Base-by-base conservation (phyloP, 164 flowering plant genomes). In the Stephania japonica region DNA sequence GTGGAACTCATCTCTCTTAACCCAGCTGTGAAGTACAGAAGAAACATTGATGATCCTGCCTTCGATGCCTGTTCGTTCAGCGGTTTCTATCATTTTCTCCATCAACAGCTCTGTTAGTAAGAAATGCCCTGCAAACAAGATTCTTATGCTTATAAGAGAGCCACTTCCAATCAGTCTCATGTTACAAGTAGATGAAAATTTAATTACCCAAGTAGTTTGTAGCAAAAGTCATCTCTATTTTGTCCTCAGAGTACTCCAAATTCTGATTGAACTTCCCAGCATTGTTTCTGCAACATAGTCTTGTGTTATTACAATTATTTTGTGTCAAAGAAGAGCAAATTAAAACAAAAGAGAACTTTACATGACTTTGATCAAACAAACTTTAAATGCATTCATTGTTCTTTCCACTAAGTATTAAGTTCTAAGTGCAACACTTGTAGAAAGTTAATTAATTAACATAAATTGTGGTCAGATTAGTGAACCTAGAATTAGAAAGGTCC, bases 171-270 rank as follows among this genome's bases (percentile, higher is more conserved):
- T 61, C 64, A 61, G 21, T 61, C 38, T 32, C 38, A 32, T 32
- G 38, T 32, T 4, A 32, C 1, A 32, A 32, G 4, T 32, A 32
- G 38, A 32, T 32, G 38, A 32, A 32, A 32, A 32, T 2, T 32
- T 0, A 56, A 19, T 26, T 90, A 95, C 98, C 99, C 72, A 95
- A 81, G 83, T 93, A 93, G 82, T 95, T 95, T 83, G 98, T 93
- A 16, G 99, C 98, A 80, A 90, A 89, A 73, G 93, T 90, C 89
- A 95, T 83, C 87, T 95, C 99, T 80, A 95, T 83, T 80, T 93
- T 93, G 78, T 95, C 98, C 71, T 93, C 98, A 14, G 97, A 91
- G 61, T 86, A 89, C 82, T 93, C 97, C 83, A 93, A 74, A 49
- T 85, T 87, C 43, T 84, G 86, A 70, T 91, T 90, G 79, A 78